Base-by-base conservation (phyloP, 1,139 yeast species). In the Candida pseudocylindracea region DNA sequence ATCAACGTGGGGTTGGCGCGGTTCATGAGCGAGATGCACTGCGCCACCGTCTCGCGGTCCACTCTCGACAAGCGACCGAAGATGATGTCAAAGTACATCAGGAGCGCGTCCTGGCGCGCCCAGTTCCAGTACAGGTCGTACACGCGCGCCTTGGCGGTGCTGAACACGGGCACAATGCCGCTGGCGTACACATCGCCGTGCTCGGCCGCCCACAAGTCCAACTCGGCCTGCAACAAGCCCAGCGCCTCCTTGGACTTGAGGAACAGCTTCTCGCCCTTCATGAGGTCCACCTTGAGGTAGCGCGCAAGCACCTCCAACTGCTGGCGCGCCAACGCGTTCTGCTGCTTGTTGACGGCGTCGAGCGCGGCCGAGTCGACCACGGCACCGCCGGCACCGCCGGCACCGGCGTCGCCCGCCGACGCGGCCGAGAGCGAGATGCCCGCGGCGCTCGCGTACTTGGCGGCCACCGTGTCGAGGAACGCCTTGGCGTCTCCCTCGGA, bases 101-200 rank as follows among this genome's bases (percentile, higher is more conserved):
- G 72, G 44, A 88, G 60, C 39, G 91, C 79, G 53, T 91, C 94
- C 61, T 88, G 98, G 57, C 95, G 79, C 31, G 96, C 95, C 98
- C 98, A 88, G 57, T 91, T 91, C 98, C 98, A 88, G 56, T 85
- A 83, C 25, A 96, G 83, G 55, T 88, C 96, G 54, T 88, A 88
- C 35, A 78, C 72, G 62, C 98, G 79, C 29, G 96, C 93, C 61
- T 88, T 88, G 58, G 78, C 67, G 39, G 91, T 66, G 30, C 93
- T 79, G 60, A 88, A 88, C 8, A 76, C 72, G 33, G 98, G 94
- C 42, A 72, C 64, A 45, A 88, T 76, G 50, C 98, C 96, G 37
- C 72, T 67, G 33, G 95, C 88, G 51, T 85, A 88, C 50, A 74
- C 74, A 48, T 88, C 96, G 42, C 98, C 98, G 48, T 88, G 88